A percentile compares a stretch with the other conserved stretches of the same genome.
These are phyloP conservation scores for Arthrobotrys sinensis DNA, from an alignment of 2,329 filamentous ascomycete genomes.

Conservation along the genomic window DNA sequence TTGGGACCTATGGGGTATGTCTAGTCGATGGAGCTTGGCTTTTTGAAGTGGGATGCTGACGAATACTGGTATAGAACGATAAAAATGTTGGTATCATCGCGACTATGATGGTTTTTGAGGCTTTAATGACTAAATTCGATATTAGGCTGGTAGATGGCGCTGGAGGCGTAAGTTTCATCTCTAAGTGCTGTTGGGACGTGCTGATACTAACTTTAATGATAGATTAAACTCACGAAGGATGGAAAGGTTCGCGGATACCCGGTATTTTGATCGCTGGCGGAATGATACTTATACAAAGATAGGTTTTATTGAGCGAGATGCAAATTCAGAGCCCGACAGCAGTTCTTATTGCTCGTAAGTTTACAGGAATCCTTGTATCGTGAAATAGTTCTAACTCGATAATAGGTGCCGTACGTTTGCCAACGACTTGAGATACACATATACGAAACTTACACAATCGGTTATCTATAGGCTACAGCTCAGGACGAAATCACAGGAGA, in stretches of 20 bases:
- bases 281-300: conserved; percentile 45
- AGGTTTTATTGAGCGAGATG: conserved; percentile 76
- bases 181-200: conserved; percentile 13
- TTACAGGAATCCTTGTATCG: background rate
- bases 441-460: conserved; percentile 67
- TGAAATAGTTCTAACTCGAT: conserved; percentile 5
- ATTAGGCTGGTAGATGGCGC: conserved; percentile 78
- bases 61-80: conserved; percentile 58
- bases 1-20: conserved; percentile 82
- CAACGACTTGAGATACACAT: conserved; percentile 18
- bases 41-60: conserved; percentile 26
- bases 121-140: conserved; percentile 34
- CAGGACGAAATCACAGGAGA: conserved; percentile 99
- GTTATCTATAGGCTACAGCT: conserved; percentile 80
- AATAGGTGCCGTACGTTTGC: conserved; percentile 60
- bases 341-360: conserved; percentile 79
- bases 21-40: conserved; percentile 4
- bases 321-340: conserved; percentile 99
- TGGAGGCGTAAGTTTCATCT: conserved; percentile 73
- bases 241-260: conserved; percentile 79
- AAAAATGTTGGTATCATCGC: conserved; percentile 63
- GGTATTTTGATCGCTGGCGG: conserved; percentile 72
- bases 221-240: conserved; percentile 99
- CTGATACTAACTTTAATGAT: conserved; percentile 64
- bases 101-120: conserved; percentile 9